A percentile compares a stretch with the other conserved stretches of the same genome.
Evolutionary conservation across 23 red algal genomes (phyloP).

Genomic region (Chondrus crispus): DNA sequence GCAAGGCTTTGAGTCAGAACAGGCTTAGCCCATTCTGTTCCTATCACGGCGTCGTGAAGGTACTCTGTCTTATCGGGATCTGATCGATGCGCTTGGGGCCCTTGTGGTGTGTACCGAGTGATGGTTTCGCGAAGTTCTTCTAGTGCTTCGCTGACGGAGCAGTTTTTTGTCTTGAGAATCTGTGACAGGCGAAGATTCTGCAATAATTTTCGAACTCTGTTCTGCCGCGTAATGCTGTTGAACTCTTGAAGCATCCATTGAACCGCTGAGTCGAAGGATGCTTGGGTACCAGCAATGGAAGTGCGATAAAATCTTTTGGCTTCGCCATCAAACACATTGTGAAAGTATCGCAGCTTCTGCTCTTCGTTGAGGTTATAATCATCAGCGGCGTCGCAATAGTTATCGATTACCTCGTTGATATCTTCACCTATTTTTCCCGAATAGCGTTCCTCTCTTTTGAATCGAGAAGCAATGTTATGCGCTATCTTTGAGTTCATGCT

Average conservation of each 20-base stretch:
- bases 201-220: not conserved
- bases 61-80: not conserved
- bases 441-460: not conserved
- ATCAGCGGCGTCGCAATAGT: not conserved
- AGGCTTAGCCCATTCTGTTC: not conserved
- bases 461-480: not conserved
- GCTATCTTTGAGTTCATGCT: not conserved
- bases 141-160: not conserved
- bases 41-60: not conserved
- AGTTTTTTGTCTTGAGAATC: not conserved
- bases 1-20: not conserved
- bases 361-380: conserved; percentile 1
- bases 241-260: not conserved
- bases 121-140: not conserved
- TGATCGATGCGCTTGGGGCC: not conserved
- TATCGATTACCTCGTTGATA: not conserved
- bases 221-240: not conserved
- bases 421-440: not conserved
- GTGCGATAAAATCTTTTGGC: not conserved
- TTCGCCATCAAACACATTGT: not conserved
- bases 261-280: not conserved
- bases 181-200: not conserved
- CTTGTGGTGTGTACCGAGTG: not conserved
- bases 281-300: not conserved
- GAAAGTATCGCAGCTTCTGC: not conserved